Conservation (phyloP, 768 basidiomycete genomes). For the Goffeauzyma gilvescens region DNA sequence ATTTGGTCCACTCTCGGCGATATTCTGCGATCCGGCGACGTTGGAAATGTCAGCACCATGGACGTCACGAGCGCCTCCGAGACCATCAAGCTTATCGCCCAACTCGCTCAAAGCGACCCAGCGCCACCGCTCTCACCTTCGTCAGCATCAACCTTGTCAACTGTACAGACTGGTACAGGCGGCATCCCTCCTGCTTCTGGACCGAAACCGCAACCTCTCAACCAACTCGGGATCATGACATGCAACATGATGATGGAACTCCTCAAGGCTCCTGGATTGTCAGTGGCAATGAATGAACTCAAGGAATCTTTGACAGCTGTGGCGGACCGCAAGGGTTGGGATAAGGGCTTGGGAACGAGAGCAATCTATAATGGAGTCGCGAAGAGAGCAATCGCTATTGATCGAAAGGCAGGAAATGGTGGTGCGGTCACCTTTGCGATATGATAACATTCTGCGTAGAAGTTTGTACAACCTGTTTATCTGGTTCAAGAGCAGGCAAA, state of each 20-base stretch:
- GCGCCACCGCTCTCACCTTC: constrained; percentile 20
- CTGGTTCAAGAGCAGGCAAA: too few relatives aligned
- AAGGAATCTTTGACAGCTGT: constrained; percentile 16
- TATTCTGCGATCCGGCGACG: constrained; percentile 14
- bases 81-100: constrained; percentile 15
- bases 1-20: constrained; percentile 16
- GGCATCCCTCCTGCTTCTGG: not conserved
- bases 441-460: too few relatives aligned
- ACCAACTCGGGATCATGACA: constrained; percentile 19
- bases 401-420: constrained; percentile 17
- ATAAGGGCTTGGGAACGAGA: constrained; percentile 16
- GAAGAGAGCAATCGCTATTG: constrained; percentile 22
- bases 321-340: constrained; percentile 18
- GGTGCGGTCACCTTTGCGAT: too few relatives aligned
- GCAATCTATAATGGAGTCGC: constrained; percentile 23
- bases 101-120: constrained; percentile 12
- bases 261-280: constrained; percentile 7
- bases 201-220: constrained; percentile 13
- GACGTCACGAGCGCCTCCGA: constrained; percentile 4
- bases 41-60: constrained; percentile 7
- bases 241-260: constrained; percentile 17
- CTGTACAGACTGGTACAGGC: not conserved
- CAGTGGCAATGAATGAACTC: constrained; percentile 14
- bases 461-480: too few relatives aligned
- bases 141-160: constrained; percentile 13